Evolutionary conservation across 495 filamentous ascomycete species (phyloP), one percentile per base, ranked within the genome.

Genomic region (Pyronema domesticum): DNA sequence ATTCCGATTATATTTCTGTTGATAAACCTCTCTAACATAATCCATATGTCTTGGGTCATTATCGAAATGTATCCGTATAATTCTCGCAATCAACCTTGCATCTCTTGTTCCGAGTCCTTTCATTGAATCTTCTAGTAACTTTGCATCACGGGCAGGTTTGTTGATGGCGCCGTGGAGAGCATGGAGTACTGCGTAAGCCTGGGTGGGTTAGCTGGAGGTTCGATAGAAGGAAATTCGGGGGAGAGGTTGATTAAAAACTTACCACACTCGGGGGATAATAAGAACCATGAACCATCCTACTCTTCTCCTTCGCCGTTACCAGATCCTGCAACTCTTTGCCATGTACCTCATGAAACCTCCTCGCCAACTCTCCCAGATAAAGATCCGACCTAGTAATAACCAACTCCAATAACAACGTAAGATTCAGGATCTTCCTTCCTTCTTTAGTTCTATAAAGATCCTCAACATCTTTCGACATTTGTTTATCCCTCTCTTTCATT

Each of bases 271-370:
- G 43, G 45, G 60, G 55, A 19, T 55, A 50, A 49, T 37, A 51
- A 7, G 58, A 54, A 10, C 48, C 43, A 3, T 50, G 50, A 19
- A 51, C 54, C 17, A 46, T 37, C 30, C 49, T 44, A 19, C 56
- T 46, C 18, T 43, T 60, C 18, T 62, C 60, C 53, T 52, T 61
- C 6, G 60, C 60, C 13, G 46, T 37, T 23, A 61, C 57, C 44
- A 62, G 55, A 23, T 62, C 60, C 3, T 57, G 46, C 7, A 62
- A 45, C 23, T 61, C 58, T 13, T 55, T 60, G 19, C 53, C 60
- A 30, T 62, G 55, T 6, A 59, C 50, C 17, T 61, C 60, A 13
- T 59, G 43, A 37, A 62, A 62, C 39, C 55, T 49, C 3, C 19
- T 51, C 42, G 51, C 58, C 18, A 62, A 9, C 13, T 61, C 60